phyloP scores from a whole-genome alignment of 2,329 filamentous ascomycete species.

The Volutella citrinella region DNA sequence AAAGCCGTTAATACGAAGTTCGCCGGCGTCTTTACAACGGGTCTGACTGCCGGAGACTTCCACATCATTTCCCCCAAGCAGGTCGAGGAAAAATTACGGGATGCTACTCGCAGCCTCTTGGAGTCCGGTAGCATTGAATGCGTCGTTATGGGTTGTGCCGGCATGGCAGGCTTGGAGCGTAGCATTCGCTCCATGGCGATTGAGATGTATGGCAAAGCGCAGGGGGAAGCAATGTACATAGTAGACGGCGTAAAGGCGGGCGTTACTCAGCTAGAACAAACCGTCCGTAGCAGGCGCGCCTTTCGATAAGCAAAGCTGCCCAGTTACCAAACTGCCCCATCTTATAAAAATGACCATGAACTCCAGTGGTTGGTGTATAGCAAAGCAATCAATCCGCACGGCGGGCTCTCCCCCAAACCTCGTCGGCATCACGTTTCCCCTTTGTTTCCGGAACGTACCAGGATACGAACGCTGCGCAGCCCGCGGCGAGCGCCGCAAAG shows the following conservation, averaged over 20 bases:
- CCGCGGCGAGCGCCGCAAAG: constrained; percentile 72
- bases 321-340: no score
- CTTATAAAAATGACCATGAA: no score
- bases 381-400: constrained; percentile 48
- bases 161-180: constrained; percentile 82
- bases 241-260: constrained; percentile 79
- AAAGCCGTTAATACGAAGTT: constrained; percentile 50
- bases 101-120: constrained; percentile 67
- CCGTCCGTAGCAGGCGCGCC: constrained; percentile 40
- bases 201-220: constrained; percentile 59
- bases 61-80: constrained; percentile 66
- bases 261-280: constrained; percentile 58
- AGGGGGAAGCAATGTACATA: constrained; percentile 58
- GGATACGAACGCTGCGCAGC: constrained; percentile 70
- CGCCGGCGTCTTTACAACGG: constrained; percentile 78
- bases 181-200: constrained; percentile 69
- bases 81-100: constrained; percentile 63
- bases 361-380: no score
- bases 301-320: no score
- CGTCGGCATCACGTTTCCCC: constrained; percentile 77
- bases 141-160: constrained; percentile 83
- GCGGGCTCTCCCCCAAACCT: constrained; percentile 79
- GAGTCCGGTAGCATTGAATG: constrained; percentile 55
- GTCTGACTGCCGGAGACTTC: constrained; percentile 75
- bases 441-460: constrained; percentile 82